Base-by-base conservation (phyloP, 176 grass and related monocot species). In the Avena sativa region DNA sequence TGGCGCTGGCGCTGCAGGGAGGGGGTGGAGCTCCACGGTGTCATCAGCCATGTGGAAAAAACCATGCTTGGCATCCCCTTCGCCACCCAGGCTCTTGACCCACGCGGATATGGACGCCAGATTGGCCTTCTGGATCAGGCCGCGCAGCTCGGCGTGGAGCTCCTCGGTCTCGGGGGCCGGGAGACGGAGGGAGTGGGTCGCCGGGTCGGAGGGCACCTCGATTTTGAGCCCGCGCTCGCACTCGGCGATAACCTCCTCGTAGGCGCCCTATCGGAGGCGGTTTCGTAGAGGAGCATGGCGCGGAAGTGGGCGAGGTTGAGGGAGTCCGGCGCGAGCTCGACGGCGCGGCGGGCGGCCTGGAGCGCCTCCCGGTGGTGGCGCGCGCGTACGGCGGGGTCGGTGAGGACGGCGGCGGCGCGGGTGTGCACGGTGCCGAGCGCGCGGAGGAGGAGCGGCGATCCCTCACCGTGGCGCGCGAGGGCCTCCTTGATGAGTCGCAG, bases 221-320 rank as follows among this genome's bases (percentile, higher is more conserved):
- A 98, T 95, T 52, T 0, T 5, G 26, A 98, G 89, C 4, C 90
- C 97, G 20, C 92, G 92, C 74, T 87, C 89, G 86, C 97, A 96
- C 94, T 96, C 94, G 43, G 65, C 30, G 72, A 83, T 43, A 58
- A 89, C 94, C 10, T 88, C 87, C 79, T 98, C 94, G 84, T 94
- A 98, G n/a, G 79, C 87, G 61, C 85, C 55, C 65, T 44, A 75
- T 98, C 94, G 28, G 14, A 34, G 47, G 92, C 88, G 20, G 82
- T 83, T 4, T 96, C 94, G 59, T 52, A 94, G 50, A 96, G 84
- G 46, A 98, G 83, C n/a, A 82, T 72, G 17, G 97, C 92, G 76
- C 87, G 93, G 89, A 98, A 98, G 53, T 93, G 91, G 49, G 97
- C 88, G 7, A 96, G 93, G 83, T 96, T 94, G 67, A 96, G 51